These are phyloP conservation scores for Neonectria magnoliae DNA, from an alignment of 2,329 filamentous ascomycete species.

Conservation along the genomic window DNA sequence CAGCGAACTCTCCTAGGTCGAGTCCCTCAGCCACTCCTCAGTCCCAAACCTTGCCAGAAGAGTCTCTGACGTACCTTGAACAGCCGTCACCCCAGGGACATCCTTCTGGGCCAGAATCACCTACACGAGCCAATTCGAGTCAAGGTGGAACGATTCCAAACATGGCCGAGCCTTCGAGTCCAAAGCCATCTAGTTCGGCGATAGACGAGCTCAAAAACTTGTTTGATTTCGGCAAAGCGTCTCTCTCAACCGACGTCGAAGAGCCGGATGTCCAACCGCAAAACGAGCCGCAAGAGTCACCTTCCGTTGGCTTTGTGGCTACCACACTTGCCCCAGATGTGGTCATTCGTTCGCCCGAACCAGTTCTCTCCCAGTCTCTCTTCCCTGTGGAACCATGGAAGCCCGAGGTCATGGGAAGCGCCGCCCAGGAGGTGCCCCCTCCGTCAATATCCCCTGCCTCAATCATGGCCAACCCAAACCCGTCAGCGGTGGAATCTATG, in stretches of 20 bases:
- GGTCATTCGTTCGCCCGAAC: constrained; percentile 29
- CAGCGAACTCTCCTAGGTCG: not conserved
- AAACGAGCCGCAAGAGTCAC: not conserved
- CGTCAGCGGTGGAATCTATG: constrained; percentile 35
- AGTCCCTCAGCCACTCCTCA: not conserved
- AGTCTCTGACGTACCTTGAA: not conserved
- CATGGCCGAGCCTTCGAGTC: constrained; percentile 33
- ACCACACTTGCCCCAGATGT: constrained; percentile 17
- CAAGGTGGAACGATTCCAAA: not conserved
- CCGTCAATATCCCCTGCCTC: constrained; percentile 43
- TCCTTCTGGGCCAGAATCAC: not conserved
- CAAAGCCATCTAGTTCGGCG: constrained; percentile 29
- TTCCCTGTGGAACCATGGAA: constrained; percentile 41
- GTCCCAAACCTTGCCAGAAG: not conserved
- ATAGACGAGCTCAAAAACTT: constrained; percentile 37
- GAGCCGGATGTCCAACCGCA: constrained; percentile 25
- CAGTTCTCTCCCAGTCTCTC: constrained; percentile 30
- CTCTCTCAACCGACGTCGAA: constrained; percentile 24
- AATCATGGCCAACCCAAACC: constrained; percentile 36
- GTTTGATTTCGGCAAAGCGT: constrained; percentile 36
- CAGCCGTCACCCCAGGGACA: constrained; percentile 1
- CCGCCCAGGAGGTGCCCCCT: constrained; percentile 30
- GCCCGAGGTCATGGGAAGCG: constrained; percentile 33
- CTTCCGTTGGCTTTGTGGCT: not conserved
- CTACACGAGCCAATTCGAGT: not conserved